Percentiles rank a stretch among this genome's conserved stretches.
Conservation (phyloP, 805 yeast genomes). For the Torulaspora microellipsoides region DNA sequence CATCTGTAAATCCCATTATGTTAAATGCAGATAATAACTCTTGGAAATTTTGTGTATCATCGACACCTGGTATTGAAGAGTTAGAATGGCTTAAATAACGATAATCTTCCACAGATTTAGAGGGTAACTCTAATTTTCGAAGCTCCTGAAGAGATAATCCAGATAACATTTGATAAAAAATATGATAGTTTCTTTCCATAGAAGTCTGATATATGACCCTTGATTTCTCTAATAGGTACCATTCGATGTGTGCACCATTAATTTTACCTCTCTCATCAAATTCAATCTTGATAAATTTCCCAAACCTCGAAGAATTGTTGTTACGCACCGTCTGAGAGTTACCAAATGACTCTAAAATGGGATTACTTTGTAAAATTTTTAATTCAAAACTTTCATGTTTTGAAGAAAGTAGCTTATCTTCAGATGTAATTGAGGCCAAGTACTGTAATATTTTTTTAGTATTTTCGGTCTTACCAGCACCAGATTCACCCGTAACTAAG, state of each 20-base stretch:
- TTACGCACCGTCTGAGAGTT: constrained; percentile 94
- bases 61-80: constrained; percentile 60
- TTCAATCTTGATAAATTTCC: constrained; percentile 88
- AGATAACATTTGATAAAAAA: constrained; percentile 78
- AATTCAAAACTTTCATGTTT: constrained; percentile 56
- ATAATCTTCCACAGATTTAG: constrained; percentile 22
- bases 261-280: constrained; percentile 61
- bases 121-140: constrained; percentile 41
- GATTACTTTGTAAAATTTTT: constrained; percentile 89
- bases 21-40: constrained; percentile 61
- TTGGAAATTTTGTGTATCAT: constrained; percentile 67
- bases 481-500: constrained; percentile 97
- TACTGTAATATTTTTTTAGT: constrained; percentile 93
- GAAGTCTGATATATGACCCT: constrained; percentile 75
- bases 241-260: constrained; percentile 87
- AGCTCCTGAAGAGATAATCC: constrained; percentile 57
- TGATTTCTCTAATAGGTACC: constrained; percentile 91
- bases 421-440: constrained; percentile 67
- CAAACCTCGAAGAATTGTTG: constrained; percentile 93
- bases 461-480: constrained; percentile 98
- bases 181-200: constrained; percentile 86
- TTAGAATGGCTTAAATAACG: constrained; percentile 55
- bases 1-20: constrained; percentile 61
- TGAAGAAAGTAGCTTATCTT: constrained; percentile 19
- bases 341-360: constrained; percentile 93